Evolutionary conservation across 2,329 filamentous ascomycete species (phyloP).

Genomic region (Xylaria sp.): DNA sequence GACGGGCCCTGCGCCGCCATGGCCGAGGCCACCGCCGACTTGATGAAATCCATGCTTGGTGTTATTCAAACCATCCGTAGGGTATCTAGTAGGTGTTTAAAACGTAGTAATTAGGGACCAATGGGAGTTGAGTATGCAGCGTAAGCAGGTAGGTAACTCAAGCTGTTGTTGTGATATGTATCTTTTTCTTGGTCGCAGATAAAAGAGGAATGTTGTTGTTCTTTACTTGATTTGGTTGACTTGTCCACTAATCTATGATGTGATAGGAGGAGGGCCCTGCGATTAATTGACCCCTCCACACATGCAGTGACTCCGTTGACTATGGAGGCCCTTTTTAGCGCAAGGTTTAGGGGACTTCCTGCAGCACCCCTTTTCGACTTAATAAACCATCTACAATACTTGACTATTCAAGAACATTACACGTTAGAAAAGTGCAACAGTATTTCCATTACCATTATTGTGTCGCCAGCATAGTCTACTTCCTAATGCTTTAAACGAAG

Average conservation of each 20-base stretch:
- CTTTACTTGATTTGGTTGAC: conserved; percentile 21
- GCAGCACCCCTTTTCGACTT: not conserved
- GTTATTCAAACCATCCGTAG: conserved; percentile 35
- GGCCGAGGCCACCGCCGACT: conserved; percentile 95
- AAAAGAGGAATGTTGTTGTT: conserved; percentile 14
- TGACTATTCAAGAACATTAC: too few species aligned
- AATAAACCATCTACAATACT: too few species aligned
- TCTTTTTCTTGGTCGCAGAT: not conserved
- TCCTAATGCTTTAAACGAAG: too few species aligned
- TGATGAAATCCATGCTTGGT: conserved; percentile 88
- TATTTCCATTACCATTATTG: too few species aligned
- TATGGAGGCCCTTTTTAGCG: not conserved
- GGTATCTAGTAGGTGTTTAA: not conserved
- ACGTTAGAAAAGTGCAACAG: too few species aligned
- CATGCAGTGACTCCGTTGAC: not conserved
- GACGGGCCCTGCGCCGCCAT: conserved; percentile 89
- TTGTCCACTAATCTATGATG: conserved; percentile 19
- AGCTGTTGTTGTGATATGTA: conserved; percentile 18
- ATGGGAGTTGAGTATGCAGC: not conserved
- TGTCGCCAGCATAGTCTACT: too few species aligned
- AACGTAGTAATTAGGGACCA: conserved; percentile 18
- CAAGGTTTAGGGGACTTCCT: conserved; percentile 6
- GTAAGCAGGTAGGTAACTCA: not conserved
- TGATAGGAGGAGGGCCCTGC: not conserved
- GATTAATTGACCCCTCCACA: conserved; percentile 32